phyloP scores from a whole-genome alignment of 352 stramenopile species.

The Thalassiosira ordinaria region DNA sequence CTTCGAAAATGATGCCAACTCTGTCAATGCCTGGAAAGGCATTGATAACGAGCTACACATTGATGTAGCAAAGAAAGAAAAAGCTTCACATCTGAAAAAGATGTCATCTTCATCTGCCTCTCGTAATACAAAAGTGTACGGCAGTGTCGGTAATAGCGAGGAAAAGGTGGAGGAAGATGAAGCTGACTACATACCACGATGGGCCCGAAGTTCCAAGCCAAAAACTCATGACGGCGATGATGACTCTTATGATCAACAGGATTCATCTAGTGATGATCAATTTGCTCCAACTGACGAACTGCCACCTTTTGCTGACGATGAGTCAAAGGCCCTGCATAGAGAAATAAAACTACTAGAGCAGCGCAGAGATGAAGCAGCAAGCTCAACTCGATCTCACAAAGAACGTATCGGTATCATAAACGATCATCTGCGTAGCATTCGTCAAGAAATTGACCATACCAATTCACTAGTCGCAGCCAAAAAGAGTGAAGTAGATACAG shows the following conservation, averaged over 20 bases:
- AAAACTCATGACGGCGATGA: slow-evolving; percentile 11
- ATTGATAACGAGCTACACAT: slow-evolving; percentile 18
- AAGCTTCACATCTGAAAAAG: neutral
- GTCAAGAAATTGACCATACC: slow-evolving; percentile 94
- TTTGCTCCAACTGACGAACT: slow-evolving; percentile 36
- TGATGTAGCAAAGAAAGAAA: slow-evolving; percentile 21
- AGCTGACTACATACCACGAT: slow-evolving; percentile 33
- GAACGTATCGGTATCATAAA: slow-evolving; percentile 94
- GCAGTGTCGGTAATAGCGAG: no score
- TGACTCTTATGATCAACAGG: slow-evolving; percentile 1
- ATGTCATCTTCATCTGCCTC: neutral
- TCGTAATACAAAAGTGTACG: no score
- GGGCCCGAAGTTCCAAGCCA: slow-evolving; percentile 40
- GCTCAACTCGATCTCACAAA: slow-evolving; percentile 25
- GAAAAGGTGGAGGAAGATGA: slow-evolving; percentile 23
- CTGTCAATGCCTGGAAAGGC: slow-evolving; percentile 5
- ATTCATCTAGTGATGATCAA: slow-evolving; percentile 7
- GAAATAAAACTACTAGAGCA: slow-evolving; percentile 57
- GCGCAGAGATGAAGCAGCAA: slow-evolving; percentile 39
- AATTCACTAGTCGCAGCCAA: slow-evolving; percentile 92
- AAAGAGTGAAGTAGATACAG: slow-evolving; percentile 91
- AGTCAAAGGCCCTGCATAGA: slow-evolving; percentile 39
- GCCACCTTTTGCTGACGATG: slow-evolving; percentile 51
- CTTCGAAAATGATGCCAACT: slow-evolving; percentile 31
- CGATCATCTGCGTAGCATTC: slow-evolving; percentile 96